Evolutionary conservation across 192 early-diverging fungal genomes (phyloP).

Genomic region (Coemansia sp.): DNA sequence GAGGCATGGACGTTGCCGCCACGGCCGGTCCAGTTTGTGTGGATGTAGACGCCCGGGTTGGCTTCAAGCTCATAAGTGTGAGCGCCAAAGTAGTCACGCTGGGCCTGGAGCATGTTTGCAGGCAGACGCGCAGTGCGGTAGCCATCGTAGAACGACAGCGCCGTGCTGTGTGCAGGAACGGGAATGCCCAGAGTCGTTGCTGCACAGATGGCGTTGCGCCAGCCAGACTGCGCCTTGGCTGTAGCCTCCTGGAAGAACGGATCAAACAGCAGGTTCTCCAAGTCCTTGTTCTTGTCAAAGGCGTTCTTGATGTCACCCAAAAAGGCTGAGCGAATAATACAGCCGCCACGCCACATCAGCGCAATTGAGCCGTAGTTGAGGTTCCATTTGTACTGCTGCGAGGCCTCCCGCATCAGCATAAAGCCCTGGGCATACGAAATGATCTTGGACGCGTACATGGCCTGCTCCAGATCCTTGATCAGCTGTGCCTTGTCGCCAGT

Average conservation of each 20-base stretch:
- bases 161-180: constrained; percentile 83
- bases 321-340: constrained; percentile 97
- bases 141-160: constrained; percentile 96
- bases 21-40: constrained; percentile 98
- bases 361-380: constrained; percentile 97
- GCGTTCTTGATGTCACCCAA: constrained; percentile 96
- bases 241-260: constrained; percentile 95
- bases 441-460: constrained; percentile 96
- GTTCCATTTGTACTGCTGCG: constrained; percentile 88
- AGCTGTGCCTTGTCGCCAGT: constrained; percentile 87
- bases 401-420: constrained; percentile 96
- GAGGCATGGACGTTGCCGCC: constrained; percentile 76
- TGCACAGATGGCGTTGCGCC: constrained; percentile 84
- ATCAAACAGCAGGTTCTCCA: constrained; percentile 92
- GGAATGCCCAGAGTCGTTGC: constrained; percentile 83
- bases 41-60: constrained; percentile 70
- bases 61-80: constrained; percentile 90
- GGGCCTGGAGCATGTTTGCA: constrained; percentile 96
- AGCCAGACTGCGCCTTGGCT: constrained; percentile 76
- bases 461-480: constrained; percentile 85
- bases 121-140: constrained; percentile 86
- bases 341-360: constrained; percentile 99
- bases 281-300: constrained; percentile 79
- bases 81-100: constrained; percentile 98
- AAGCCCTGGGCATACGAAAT: constrained; percentile 99